These are phyloP conservation scores for Ambrosia artemisiifolia DNA, from an alignment of 129 eudicot genomes.

Conservation along the genomic window DNA sequence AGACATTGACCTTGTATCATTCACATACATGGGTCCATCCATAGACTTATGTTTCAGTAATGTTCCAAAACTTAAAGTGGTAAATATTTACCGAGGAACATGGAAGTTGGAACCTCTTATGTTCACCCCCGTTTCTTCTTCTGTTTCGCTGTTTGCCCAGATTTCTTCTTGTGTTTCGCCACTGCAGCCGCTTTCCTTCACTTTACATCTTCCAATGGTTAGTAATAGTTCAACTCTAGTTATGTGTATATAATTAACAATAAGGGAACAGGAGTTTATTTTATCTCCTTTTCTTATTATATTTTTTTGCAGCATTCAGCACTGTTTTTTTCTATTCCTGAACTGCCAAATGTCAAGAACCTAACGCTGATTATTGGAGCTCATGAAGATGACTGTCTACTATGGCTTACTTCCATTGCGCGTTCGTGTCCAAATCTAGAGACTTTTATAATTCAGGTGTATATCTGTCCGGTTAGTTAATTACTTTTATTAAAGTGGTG, in stretches of 20 bases:
- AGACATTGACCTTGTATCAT: slow-evolving; percentile 32
- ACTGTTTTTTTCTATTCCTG: slow-evolving; percentile 21
- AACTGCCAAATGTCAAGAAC: slow-evolving; percentile 36
- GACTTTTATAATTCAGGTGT: slow-evolving; percentile 40
- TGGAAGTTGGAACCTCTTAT: slow-evolving; percentile 25
- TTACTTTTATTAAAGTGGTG: not conserved
- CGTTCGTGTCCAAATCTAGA: slow-evolving; percentile 38
- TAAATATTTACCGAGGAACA: slow-evolving; percentile 18
- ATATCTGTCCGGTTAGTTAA: not conserved
- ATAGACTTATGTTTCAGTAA: slow-evolving; percentile 20
- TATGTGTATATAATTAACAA: not conserved
- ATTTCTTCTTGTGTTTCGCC: slow-evolving; percentile 29
- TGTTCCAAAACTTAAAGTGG: slow-evolving; percentile 36
- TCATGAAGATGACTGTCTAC: slow-evolving; percentile 31
- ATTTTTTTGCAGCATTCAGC: slow-evolving; percentile 22
- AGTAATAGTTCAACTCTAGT: not conserved
- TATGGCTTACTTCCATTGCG: slow-evolving; percentile 21
- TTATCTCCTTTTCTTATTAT: too few species aligned
- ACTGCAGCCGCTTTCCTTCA: slow-evolving; percentile 33
- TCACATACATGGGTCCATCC: slow-evolving; percentile 33
- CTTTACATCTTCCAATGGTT: slow-evolving; percentile 26
- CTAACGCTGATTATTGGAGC: slow-evolving; percentile 38
- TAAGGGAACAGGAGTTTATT: not conserved
- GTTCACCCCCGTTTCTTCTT: slow-evolving; percentile 27
- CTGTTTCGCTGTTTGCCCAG: slow-evolving; percentile 29